Percentiles rank a stretch among this genome's conserved stretches.
Evolutionary conservation across 2,329 filamentous ascomycete species (phyloP).

Genomic region (Blastomyces percursus): DNA sequence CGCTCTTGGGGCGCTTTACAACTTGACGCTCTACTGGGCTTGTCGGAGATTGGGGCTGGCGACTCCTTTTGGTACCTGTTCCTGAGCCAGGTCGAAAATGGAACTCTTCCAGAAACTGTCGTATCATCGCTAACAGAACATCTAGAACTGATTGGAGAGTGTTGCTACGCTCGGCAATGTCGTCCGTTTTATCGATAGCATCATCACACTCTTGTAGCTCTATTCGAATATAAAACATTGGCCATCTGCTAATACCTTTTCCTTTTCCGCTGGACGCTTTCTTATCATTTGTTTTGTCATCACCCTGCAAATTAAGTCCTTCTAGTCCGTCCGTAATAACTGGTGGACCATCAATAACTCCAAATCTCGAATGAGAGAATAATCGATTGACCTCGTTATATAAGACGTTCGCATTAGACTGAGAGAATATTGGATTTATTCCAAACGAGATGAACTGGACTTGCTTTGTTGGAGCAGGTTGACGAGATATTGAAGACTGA

Average conservation of each 20-base stretch:
- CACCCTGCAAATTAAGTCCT: conserved; percentile 26
- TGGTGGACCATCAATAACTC: conserved; percentile 42
- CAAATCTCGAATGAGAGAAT: conserved; percentile 70
- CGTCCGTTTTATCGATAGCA: conserved; percentile 25
- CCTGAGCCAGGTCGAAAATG: conserved; percentile 49
- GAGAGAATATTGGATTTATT: conserved; percentile 50
- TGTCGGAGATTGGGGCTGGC: neutral
- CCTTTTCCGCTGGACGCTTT: conserved; percentile 29
- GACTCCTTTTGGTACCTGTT: conserved; percentile 13
- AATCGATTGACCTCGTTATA: conserved; percentile 69
- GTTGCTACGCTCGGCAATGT: conserved; percentile 25
- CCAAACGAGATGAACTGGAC: conserved; percentile 76
- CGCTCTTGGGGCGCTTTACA: conserved; percentile 4
- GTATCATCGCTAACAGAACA: conserved; percentile 57
- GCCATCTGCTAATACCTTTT: conserved; percentile 69
- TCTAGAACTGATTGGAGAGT: conserved; percentile 49
- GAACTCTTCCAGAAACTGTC: conserved; percentile 64
- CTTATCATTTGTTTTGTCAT: conserved; percentile 7
- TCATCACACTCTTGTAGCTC: conserved; percentile 32
- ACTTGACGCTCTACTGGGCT: neutral
- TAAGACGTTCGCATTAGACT: conserved; percentile 50
- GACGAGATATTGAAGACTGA: conserved; percentile 58
- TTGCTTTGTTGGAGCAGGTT: conserved; percentile 58
- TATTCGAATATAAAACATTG: conserved; percentile 78
- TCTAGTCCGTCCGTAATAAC: conserved; percentile 28